phyloP scores from a whole-genome alignment of 148 eudicot genomes.

The Nyssa sinensis region DNA sequence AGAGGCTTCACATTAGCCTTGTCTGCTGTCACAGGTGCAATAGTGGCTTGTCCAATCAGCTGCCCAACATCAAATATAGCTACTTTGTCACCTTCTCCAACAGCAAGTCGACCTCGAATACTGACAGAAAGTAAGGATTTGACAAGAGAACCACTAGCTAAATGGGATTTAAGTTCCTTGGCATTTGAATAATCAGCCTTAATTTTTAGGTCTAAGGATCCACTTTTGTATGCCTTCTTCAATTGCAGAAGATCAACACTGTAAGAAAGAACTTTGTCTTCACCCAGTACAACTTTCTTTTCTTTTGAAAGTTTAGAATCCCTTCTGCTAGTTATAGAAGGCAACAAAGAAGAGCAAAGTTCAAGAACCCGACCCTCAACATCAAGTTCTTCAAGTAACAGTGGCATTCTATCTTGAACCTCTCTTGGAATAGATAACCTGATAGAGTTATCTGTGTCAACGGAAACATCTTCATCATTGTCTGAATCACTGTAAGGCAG shows the following conservation, averaged over 20 bases:
- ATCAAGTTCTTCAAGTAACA: constrained; percentile 75
- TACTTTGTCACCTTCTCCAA: constrained; percentile 98
- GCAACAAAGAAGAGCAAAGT: constrained; percentile 71
- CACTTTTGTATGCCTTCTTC: constrained; percentile 98
- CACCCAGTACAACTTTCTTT: constrained; percentile 50
- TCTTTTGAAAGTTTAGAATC: constrained; percentile 71
- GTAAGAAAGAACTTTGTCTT: constrained; percentile 62
- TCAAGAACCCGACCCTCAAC: constrained; percentile 76
- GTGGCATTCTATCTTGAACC: constrained; percentile 61
- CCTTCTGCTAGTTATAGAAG: constrained; percentile 67
- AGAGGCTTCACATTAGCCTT: constrained; percentile 97
- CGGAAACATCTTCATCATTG: constrained; percentile 68
- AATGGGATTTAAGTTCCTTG: constrained; percentile 85
- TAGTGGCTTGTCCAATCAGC: constrained; percentile 95
- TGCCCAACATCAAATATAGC: constrained; percentile 99
- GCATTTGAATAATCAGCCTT: constrained; percentile 97
- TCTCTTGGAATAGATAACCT: constrained; percentile 73
- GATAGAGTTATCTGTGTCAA: constrained; percentile 60
- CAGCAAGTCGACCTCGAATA: constrained; percentile 94
- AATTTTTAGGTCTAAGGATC: constrained; percentile 89
- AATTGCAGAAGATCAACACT: constrained; percentile 77
- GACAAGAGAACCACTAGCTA: constrained; percentile 87
- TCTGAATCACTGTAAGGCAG: constrained; percentile 95
- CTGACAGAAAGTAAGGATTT: constrained; percentile 95
- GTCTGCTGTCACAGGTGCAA: constrained; percentile 95